Conservation (phyloP, 2,329 filamentous ascomycete species). For the Colletotrichum orchidophilum region DNA sequence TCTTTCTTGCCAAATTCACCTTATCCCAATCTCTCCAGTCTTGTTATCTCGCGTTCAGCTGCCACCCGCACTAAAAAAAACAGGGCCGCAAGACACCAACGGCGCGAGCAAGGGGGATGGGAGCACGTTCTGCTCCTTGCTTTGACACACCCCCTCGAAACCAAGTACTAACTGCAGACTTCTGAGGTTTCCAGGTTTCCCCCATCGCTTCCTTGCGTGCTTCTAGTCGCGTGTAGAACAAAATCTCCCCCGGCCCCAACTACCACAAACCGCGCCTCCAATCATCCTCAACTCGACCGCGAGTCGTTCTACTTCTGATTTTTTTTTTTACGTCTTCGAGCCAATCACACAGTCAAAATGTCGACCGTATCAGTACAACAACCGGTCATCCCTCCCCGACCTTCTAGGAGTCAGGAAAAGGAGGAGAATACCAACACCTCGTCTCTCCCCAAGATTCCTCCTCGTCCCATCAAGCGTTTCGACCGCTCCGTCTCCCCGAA, state of each 20-base stretch:
- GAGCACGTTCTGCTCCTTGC: constrained; percentile 1
- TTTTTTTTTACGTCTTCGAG: constrained; percentile 12
- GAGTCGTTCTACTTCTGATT: not conserved
- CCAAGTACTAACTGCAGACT: constrained; percentile 5
- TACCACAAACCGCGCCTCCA: not conserved
- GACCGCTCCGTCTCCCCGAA: constrained; percentile 82
- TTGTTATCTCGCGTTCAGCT: constrained; percentile 25
- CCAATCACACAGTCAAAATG: constrained; percentile 49
- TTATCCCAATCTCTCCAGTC: constrained; percentile 8
- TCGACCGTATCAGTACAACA: constrained; percentile 60
- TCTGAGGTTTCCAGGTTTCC: constrained; percentile 9
- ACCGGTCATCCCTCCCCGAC: constrained; percentile 67
- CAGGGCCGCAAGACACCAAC: constrained; percentile 6
- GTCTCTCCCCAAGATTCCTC: constrained; percentile 75
- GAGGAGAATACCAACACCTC: constrained; percentile 43
- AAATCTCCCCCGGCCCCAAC: not conserved
- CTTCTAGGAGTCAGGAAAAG: constrained; percentile 60
- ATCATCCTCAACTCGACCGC: not conserved
- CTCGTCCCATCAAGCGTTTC: constrained; percentile 76
- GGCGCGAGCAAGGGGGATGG: constrained; percentile 9
- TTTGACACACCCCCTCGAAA: constrained; percentile 31
- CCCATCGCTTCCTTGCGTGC: not conserved
- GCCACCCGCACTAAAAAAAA: not conserved
- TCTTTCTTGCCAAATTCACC: constrained; percentile 13
- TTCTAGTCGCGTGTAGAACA: not conserved